phyloP scores from a whole-genome alignment of 2,329 filamentous ascomycete genomes.

The Stachybotrys chlorohalonatus region DNA sequence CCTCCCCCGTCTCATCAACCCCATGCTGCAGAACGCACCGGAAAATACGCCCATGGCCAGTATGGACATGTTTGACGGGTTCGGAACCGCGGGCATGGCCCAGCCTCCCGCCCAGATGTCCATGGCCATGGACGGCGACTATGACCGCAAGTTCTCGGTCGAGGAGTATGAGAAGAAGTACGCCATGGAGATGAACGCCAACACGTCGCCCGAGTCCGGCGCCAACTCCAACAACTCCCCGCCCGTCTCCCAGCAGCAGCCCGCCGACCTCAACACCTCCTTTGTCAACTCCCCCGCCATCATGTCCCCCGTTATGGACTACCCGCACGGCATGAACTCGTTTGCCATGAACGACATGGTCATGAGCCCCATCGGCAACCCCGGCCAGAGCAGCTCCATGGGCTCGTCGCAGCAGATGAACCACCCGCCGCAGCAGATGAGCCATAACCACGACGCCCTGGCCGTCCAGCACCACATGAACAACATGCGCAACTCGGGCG shows the following conservation, averaged over 20 bases:
- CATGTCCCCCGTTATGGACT: slow-evolving; percentile 44
- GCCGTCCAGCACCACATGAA: slow-evolving; percentile 21
- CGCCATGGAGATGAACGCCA: slow-evolving; percentile 22
- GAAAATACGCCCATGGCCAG: slow-evolving; percentile 43
- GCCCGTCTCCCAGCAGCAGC: slow-evolving; percentile 14
- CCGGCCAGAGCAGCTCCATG: slow-evolving; percentile 10
- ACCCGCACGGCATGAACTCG: slow-evolving; percentile 32
- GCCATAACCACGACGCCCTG: slow-evolving; percentile 17
- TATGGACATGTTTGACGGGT: slow-evolving; percentile 58
- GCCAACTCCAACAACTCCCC: slow-evolving; percentile 21
- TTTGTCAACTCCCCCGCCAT: slow-evolving; percentile 45
- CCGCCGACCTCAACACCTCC: slow-evolving; percentile 33
- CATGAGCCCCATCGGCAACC: slow-evolving; percentile 36
- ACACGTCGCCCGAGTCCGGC: slow-evolving; percentile 20
- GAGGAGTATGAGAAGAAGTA: slow-evolving; percentile 33
- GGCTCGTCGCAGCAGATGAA: slow-evolving; percentile 18
- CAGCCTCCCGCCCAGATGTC: slow-evolving; percentile 34
- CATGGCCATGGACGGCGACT: slow-evolving; percentile 38
- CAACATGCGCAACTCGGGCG: slow-evolving; percentile 14
- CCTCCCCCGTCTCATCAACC: slow-evolving; percentile 52
- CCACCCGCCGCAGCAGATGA: slow-evolving; percentile 21
- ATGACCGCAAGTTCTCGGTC: slow-evolving; percentile 34
- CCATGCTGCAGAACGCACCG: slow-evolving; percentile 49
- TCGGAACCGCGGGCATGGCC: slow-evolving; percentile 53
- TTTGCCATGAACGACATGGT: slow-evolving; percentile 41